These are phyloP conservation scores for Phialemoniopsis sp. DNA, from an alignment of 2,329 filamentous ascomycete genomes.

Conservation along the genomic window DNA sequence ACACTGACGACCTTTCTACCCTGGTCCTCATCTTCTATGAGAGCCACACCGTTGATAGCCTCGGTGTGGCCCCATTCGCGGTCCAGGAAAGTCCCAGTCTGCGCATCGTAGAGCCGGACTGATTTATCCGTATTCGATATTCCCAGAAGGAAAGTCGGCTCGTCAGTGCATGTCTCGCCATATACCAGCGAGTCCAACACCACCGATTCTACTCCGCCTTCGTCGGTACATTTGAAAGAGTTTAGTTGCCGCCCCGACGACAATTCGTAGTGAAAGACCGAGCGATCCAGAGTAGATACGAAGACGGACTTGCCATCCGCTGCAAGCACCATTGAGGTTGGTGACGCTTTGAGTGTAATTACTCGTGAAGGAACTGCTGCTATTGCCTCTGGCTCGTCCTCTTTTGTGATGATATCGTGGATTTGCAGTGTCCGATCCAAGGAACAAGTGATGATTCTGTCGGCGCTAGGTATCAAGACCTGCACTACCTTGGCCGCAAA, in stretches of 20 bases:
- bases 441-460: slow-evolving; percentile 80
- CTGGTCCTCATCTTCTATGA: slow-evolving; percentile 57
- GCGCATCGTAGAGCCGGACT: slow-evolving; percentile 80
- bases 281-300: slow-evolving; percentile 57
- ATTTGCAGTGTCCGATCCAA: slow-evolving; percentile 84
- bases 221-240: slow-evolving; percentile 80
- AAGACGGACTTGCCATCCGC: slow-evolving; percentile 55
- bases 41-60: slow-evolving; percentile 78
- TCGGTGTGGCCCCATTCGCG: slow-evolving; percentile 96
- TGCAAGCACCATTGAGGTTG: slow-evolving; percentile 75
- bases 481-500: slow-evolving; percentile 83
- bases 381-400: slow-evolving; percentile 58
- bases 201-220: slow-evolving; percentile 75
- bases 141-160: slow-evolving; percentile 69
- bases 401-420: slow-evolving; percentile 70
- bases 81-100: slow-evolving; percentile 72
- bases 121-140: slow-evolving; percentile 95
- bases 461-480: slow-evolving; percentile 67
- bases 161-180: slow-evolving; percentile 47
- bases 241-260: slow-evolving; percentile 64
- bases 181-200: slow-evolving; percentile 75
- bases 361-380: slow-evolving; percentile 75
- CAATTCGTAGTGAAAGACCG: slow-evolving; percentile 58
- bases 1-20: slow-evolving; percentile 65
- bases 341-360: slow-evolving; percentile 81